These are phyloP conservation scores for Beauveria pseudobassiana DNA, from an alignment of 2,329 filamentous ascomycete species.

Conservation along the genomic window DNA sequence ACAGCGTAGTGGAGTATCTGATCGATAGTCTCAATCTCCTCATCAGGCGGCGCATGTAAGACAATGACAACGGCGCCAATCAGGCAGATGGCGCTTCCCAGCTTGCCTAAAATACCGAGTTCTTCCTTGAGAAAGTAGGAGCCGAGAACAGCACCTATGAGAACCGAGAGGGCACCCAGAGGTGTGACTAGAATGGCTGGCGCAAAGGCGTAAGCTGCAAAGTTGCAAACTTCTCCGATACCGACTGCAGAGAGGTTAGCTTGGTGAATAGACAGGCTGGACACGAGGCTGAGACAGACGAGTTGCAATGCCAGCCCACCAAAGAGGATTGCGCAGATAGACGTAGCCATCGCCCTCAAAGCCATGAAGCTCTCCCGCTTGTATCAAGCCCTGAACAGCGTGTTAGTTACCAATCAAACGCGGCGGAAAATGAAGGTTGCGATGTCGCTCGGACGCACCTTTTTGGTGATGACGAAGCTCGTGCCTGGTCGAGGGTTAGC, in stretches of 20 bases:
- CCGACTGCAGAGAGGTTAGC: conserved; percentile 55
- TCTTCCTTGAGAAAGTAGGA: conserved; percentile 91
- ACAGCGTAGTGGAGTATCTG: conserved; percentile 87
- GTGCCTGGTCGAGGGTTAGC: conserved; percentile 50
- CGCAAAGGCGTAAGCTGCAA: conserved; percentile 95
- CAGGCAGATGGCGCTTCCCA: conserved; percentile 92
- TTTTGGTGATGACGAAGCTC: conserved; percentile 99
- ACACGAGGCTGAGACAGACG: conserved; percentile 47
- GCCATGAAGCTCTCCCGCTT: conserved; percentile 83
- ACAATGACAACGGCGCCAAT: conserved; percentile 97
- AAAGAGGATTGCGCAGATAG: conserved; percentile 89
- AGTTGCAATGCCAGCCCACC: conserved; percentile 92
- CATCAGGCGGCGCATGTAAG: conserved; percentile 89
- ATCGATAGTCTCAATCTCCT: conserved; percentile 85
- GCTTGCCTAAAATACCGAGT: conserved; percentile 81
- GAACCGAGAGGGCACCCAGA: conserved; percentile 82
- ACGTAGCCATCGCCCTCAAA: conserved; percentile 96
- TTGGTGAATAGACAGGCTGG: neutral
- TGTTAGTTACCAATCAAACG: neutral
- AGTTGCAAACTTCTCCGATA: conserved; percentile 90
- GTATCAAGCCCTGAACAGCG: conserved; percentile 66
- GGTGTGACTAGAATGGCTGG: conserved; percentile 98
- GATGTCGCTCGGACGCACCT: conserved; percentile 46
- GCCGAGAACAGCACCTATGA: conserved; percentile 90
- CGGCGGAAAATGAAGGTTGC: neutral